phyloP scores from a whole-genome alignment of 805 yeast species.

The Lipomyces yamadae region DNA sequence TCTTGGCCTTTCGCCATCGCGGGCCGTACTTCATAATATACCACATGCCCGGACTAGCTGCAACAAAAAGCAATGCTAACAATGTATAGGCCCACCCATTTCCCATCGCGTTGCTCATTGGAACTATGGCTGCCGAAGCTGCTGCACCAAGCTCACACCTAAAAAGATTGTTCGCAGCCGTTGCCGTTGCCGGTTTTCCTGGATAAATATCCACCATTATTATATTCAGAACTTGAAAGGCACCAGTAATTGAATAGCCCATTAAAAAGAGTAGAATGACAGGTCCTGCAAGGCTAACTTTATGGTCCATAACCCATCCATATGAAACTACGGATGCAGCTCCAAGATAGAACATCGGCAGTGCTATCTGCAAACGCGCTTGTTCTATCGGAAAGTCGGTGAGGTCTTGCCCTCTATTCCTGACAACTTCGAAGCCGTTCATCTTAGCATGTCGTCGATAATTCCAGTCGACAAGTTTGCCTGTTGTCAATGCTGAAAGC shows the following conservation, averaged over 20 bases:
- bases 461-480: conserved; percentile 18
- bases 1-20: conserved; percentile 10
- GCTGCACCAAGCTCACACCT: conserved; percentile 75
- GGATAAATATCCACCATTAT: conserved; percentile 77
- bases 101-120: conserved; percentile 61
- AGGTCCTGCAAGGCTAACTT: conserved; percentile 29
- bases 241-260: conserved; percentile 16
- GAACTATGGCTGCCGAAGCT: conserved; percentile 67
- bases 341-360: conserved; percentile 11
- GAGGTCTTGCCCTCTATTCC: conserved; percentile 11
- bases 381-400: conserved; percentile 28
- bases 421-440: conserved; percentile 5
- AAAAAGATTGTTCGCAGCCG: conserved; percentile 71
- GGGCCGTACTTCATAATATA: not conserved
- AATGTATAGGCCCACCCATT: conserved; percentile 80
- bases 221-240: conserved; percentile 55
- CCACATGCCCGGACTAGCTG: not conserved
- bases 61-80: conserved; percentile 6
- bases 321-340: conserved; percentile 13
- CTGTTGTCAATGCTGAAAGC: conserved; percentile 4
- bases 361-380: conserved; percentile 26
- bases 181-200: conserved; percentile 68
- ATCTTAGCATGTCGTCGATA: conserved; percentile 18
- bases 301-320: conserved; percentile 33
- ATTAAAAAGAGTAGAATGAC: conserved; percentile 20